Base-by-base conservation (phyloP, 192 early-diverging fungal genomes). In the Kappamyces sp. region DNA sequence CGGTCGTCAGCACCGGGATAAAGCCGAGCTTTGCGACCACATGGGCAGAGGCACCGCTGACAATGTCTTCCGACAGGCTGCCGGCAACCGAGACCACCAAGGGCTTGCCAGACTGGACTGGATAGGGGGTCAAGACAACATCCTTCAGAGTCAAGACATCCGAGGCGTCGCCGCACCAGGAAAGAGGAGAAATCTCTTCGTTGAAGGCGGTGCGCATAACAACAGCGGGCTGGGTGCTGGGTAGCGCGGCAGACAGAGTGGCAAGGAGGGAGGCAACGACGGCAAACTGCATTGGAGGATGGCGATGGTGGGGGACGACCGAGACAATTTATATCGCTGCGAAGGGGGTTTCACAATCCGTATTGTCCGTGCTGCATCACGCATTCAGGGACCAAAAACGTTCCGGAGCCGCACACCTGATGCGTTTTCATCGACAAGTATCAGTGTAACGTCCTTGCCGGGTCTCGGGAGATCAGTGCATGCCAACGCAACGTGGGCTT, bases 101-200 rank as follows among this genome's bases (percentile, higher is more conserved):
- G 32, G 54, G 39, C 41, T 57, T 40, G 8, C 54, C 54, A 1
- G 54, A 40, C 31, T 32, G 23, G 39, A 57, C 41, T 57, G 54
- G 54, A 35, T 57, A 57, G 34, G 54, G 54, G 46, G 54, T 40
- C 54, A 57, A 57, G 41, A 40, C 41, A 13, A 57, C 54, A 43
- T 57, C 38, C 4, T 41, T 1, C 9, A 57, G 23, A 35, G 54
- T 57, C 23, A 57, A 35, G 41, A 40, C 46, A 12, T 57, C 54
- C 15, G 54, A 5, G 8, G 54, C 41, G 6, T 12, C 13, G 38
- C 54, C 54, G 33, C 54, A 57, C 15, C 9, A 31, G 9, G 5
- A n/a, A 5, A 57, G 32, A 41, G 54, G 13, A 35, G 54, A 32
- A 35, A 57, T 43, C 15, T 31, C 38, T 31, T 23, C 54, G 34